Base-by-base conservation (phyloP, 2,329 filamentous ascomycete genomes). In the Cryphonectria parasitica region DNA sequence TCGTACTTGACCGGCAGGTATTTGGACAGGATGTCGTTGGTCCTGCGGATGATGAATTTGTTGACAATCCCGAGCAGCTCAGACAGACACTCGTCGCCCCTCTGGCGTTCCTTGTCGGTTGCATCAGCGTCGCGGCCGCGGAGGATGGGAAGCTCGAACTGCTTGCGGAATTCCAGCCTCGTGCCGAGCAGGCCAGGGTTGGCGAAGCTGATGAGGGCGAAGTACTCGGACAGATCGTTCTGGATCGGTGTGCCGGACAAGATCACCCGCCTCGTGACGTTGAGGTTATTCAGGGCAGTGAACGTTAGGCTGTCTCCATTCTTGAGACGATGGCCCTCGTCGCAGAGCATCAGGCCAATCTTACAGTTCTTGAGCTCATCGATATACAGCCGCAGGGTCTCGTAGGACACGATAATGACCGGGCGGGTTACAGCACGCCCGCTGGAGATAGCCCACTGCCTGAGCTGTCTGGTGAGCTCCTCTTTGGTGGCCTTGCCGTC, bases 1-100 rank as follows among this genome's bases (percentile, higher is more conserved):
- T 99, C 96, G 81, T 99, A 99, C 83, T 99, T 99, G 83, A 98
- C 91, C 0, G 96, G 96, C 71, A 99, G 83, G 78, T 99, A 99
- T 80, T 99, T 99, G 66, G 95, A 98, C 34, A 99, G 83, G 73
- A 99, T 97, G 78, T 99, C 96, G 86, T 99, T 99, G 4, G 95
- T 98, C 70, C 96, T 91, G 71, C 96, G 92, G 76, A 99, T 99
- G 79, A 99, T 97, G 82, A 99, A 99, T 77, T 97, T 98, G 83
- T 98, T 99, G 78, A 99, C 96, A 61, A 97, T 84, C 2, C 85
- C 85, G 3, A 97, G 88, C 19, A 99, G 87, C 77, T 97, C 95
- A 4, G 86, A 85, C 28, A 97, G 88, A 67, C 94, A 90, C 76
- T 95, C 91, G 74, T 97, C 93, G 11, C 96, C 96, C 74, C 90